These are phyloP conservation scores for Metschnikowia amazonensis DNA, from an alignment of 805 yeast species.

Conservation along the genomic window DNA sequence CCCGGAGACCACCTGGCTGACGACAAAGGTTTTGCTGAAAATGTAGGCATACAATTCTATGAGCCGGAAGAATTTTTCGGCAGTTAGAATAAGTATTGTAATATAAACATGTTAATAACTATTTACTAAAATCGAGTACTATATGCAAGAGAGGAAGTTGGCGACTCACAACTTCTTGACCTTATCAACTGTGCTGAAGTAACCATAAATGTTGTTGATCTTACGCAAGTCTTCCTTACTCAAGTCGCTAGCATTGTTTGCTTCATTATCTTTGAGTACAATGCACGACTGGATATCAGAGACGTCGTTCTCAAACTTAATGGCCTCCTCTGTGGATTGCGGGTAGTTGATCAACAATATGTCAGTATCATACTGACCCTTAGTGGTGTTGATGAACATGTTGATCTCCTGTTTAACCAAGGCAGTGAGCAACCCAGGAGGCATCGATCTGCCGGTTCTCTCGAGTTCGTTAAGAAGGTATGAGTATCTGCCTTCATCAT, in stretches of 20 bases:
- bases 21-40: conserved; percentile 66
- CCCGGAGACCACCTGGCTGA: conserved; percentile 72
- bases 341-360: conserved; percentile 60
- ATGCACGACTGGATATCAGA: conserved; percentile 44
- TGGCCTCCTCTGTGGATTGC: conserved; percentile 57
- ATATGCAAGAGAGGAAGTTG: conserved; percentile 1
- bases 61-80: conserved; percentile 70
- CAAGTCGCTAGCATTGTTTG: conserved; percentile 18
- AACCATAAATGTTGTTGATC: conserved; percentile 51
- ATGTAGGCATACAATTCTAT: conserved; percentile 48
- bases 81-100: not conserved
- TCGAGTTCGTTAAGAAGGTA: conserved; percentile 48
- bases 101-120: not conserved
- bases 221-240: conserved; percentile 24
- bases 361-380: conserved; percentile 40
- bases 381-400: conserved; percentile 33
- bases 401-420: conserved; percentile 40
- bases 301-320: conserved; percentile 69
- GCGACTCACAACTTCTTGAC: conserved; percentile 9
- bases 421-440: conserved; percentile 50
- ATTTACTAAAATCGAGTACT: not conserved
- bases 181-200: conserved; percentile 65
- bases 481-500: conserved; percentile 46
- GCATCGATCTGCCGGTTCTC: conserved; percentile 25
- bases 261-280: conserved; percentile 27